Evolutionary conservation across 257 asterid genomes (phyloP), one percentile per base, ranked within the genome.

Genomic region (Phtheirospermum japonicum): DNA sequence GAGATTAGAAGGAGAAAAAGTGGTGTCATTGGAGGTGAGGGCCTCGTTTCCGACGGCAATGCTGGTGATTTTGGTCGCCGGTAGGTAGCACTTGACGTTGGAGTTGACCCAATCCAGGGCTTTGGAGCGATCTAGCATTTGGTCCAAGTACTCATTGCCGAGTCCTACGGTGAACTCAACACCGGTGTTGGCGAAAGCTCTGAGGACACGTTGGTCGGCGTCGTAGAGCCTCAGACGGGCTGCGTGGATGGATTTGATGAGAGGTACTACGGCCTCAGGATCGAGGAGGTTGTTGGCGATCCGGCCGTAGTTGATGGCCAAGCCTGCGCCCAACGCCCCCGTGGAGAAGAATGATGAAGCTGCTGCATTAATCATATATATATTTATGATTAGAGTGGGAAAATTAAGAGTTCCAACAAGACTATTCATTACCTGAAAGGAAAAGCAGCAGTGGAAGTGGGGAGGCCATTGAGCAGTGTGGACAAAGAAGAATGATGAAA

Each of bases 291-390:
- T 87, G 88, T 85, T 69, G 9, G 93, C 97, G 19, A 90, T 69
- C 69, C 78, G 96, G 23, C 97, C 96, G 70, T 90, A 90, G 87
- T 90, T 90, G 73, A 90, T 80, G 56, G 95, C 95, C 0, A 90
- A 65, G 0, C 57, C 57, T 13, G 3, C 32, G 57, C 14, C 30
- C 8, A 85, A 36, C 43, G 71, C 82, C 69, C 65, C 37, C 55
- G 48, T 40, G 37, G n/a, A n/a, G n/a, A 77, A 75, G 20, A 69
- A 65, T 1, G 70, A 45, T n/a, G 72, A 51, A 9, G 49, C 76
- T 69, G 73, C 76, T 9, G n/a, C 45, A 63, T 37, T 16, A 4
- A 10, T 6, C 0, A n/a, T 18, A 2, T 8, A 19, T 23, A 23
- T 39, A 9, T 11, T 9, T 11, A 39, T 39, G 45, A 0, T 2